Conservation (phyloP, 1,284 basidiomycete genomes). For the Ceratobasidium papillatum region DNA sequence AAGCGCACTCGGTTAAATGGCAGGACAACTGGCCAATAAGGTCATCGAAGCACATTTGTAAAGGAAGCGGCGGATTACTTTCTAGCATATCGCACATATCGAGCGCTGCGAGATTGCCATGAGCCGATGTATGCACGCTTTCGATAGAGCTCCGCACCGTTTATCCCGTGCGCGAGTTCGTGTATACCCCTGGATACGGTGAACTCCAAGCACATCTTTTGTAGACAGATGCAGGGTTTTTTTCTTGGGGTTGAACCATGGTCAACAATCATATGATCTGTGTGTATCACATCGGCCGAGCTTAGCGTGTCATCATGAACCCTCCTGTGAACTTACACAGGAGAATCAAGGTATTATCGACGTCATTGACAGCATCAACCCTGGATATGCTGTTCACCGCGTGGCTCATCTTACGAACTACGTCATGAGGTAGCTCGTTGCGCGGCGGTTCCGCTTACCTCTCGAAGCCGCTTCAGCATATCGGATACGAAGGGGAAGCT, state of each 20-base stretch:
- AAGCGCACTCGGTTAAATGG: slow-evolving; percentile 23
- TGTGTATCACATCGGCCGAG: not conserved
- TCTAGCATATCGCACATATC: slow-evolving; percentile 2
- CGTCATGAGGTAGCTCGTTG: not conserved
- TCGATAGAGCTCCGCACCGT: not conserved
- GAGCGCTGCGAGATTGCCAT: slow-evolving; percentile 3
- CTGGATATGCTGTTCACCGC: not conserved
- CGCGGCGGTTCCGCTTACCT: not conserved
- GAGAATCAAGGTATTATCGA: not conserved
- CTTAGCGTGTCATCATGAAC: not conserved
- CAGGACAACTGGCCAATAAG: not conserved
- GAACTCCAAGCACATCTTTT: not conserved
- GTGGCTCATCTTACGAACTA: not conserved
- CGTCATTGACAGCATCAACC: not conserved
- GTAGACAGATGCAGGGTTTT: not conserved
- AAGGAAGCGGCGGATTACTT: slow-evolving; percentile 6
- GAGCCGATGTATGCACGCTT: slow-evolving; percentile 1
- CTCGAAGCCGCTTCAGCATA: not conserved
- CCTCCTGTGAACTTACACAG: slow-evolving; percentile 6
- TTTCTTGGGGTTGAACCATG: not conserved
- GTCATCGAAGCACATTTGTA: slow-evolving; percentile 20
- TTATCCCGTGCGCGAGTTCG: slow-evolving; percentile 13
- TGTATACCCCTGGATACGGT: not conserved
- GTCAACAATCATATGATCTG: slow-evolving; percentile 5
- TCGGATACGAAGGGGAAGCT: slow-evolving; percentile 2